phyloP scores from a whole-genome alignment of 495 filamentous ascomycete species.

The Podospora fimiseda region DNA sequence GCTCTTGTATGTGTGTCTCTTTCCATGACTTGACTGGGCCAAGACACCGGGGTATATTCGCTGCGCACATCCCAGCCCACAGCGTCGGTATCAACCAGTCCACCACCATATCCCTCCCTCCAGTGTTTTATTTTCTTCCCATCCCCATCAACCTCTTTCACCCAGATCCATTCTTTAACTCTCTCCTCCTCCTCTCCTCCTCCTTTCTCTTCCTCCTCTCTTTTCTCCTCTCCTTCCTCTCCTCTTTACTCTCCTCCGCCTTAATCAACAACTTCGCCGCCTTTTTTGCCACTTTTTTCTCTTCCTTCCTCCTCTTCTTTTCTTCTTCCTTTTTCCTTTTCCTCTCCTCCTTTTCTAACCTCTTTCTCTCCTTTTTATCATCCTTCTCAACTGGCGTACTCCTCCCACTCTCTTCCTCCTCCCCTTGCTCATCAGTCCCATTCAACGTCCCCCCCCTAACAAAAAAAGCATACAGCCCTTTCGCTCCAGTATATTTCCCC shows the following conservation, averaged over 20 bases:
- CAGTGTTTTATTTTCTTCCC: background rate
- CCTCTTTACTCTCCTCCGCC: background rate
- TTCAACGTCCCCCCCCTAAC: slow-evolving; percentile 64
- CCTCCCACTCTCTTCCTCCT: slow-evolving; percentile 27
- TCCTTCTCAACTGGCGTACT: slow-evolving; percentile 31
- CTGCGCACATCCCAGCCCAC: no score
- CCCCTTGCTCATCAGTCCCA: slow-evolving; percentile 45
- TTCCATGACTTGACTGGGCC: background rate
- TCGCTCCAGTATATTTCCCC: slow-evolving; percentile 40
- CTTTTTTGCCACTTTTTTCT: slow-evolving; percentile 24
- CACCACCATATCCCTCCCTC: no score
- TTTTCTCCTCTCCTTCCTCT: slow-evolving; percentile 11
- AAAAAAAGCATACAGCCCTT: slow-evolving; percentile 74
- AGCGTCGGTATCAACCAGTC: no score
- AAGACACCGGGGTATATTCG: background rate
- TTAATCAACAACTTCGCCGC: slow-evolving; percentile 4
- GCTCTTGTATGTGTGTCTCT: background rate
- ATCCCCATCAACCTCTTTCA: background rate
- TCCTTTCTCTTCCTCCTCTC: background rate
- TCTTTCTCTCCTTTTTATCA: slow-evolving; percentile 18
- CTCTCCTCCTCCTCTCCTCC: background rate
- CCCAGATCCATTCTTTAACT: background rate
- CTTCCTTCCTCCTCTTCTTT: slow-evolving; percentile 22
- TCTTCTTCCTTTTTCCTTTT: slow-evolving; percentile 41
- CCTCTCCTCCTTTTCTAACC: slow-evolving; percentile 24